These are phyloP conservation scores for Claviceps sp. DNA, from an alignment of 2,329 filamentous ascomycete genomes.

Conservation along the genomic window DNA sequence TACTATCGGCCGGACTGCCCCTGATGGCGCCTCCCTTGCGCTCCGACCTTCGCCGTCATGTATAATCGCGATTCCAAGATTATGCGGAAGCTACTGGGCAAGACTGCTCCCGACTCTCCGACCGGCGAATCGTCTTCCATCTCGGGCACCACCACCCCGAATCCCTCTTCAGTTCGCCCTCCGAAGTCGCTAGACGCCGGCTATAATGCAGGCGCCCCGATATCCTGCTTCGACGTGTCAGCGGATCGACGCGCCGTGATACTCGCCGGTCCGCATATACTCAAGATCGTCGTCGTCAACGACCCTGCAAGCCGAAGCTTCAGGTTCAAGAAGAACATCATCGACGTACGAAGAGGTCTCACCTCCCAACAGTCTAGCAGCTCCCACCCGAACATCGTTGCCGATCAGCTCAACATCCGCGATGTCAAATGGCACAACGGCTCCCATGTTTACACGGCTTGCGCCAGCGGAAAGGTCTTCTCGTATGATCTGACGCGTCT, in stretches of 20 bases:
- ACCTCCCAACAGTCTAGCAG: constrained; percentile 31
- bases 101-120: constrained; percentile 32
- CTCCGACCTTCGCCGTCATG: constrained; percentile 23
- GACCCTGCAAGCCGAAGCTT: constrained; percentile 25
- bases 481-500: constrained; percentile 45
- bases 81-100: constrained; percentile 48
- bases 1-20: constrained; percentile 2
- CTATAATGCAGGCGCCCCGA: constrained; percentile 37
- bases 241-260: constrained; percentile 42
- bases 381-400: constrained; percentile 25
- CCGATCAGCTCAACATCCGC: constrained; percentile 49
- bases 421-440: constrained; percentile 46
- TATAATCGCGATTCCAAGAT: constrained; percentile 41
- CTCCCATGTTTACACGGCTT: constrained; percentile 47
- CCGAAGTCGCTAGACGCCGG: constrained; percentile 41
- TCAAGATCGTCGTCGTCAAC: constrained; percentile 46
- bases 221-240: constrained; percentile 44
- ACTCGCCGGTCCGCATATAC: constrained; percentile 43
- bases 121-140: constrained; percentile 29
- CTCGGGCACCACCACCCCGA: constrained; percentile 29
- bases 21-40: constrained; percentile 21
- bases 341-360: constrained; percentile 45
- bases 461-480: constrained; percentile 51
- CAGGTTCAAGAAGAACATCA: constrained; percentile 38
- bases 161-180: constrained; percentile 32